Base-by-base conservation (phyloP, 306 rosid genomes). In the Cyclanthera cordifolia region DNA sequence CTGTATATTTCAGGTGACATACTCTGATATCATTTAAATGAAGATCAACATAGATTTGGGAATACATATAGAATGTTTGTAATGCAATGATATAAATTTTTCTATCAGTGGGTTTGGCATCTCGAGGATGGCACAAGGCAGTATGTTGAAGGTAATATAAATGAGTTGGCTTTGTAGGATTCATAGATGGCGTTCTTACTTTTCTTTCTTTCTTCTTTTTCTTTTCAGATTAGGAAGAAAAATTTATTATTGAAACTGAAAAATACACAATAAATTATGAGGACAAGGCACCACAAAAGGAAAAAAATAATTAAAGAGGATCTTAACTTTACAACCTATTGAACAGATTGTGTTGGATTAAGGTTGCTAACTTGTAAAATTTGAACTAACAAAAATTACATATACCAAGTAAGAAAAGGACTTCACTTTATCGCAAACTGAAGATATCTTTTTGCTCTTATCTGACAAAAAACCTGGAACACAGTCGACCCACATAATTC, bases 81-180 rank as follows among this genome's bases (percentile, higher is more conserved):
- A 65, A 45, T 13, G 59, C 68, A 63, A 34, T 69, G 8, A 49
- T 53, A 54, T 65, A 61, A 69, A 67, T 69, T 71, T 79, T 64
- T 71, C 41, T 75, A 63, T 75, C 87, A 93, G 98, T 93, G 98
- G 98, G 94, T 93, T 77, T 85, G 98, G 72, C 94, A 89, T 89
- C 93, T 89, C 76, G 85, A 93, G 67, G 98, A 93, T 78, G 98
- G 98, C 55, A 93, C 98, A 48, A 79, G 95, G 72, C 95, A 89
- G 67, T 86, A 89, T 78, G 86, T 93, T 82, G 98, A 93, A 87
- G 98, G 98, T 87, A 68, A 79, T 66, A 79, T 28, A 72, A 55
- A 60, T 65, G 75, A 73, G 30, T 73, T 63, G 28, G 30, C 52
- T 16, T 75, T 67, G 67, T 37, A 21, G 52, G 37, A 71, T 55